Evolutionary conservation across 345 rosid species (phyloP), one percentile per base, ranked within the genome.

Genomic region (Orychophragmus violaceus): DNA sequence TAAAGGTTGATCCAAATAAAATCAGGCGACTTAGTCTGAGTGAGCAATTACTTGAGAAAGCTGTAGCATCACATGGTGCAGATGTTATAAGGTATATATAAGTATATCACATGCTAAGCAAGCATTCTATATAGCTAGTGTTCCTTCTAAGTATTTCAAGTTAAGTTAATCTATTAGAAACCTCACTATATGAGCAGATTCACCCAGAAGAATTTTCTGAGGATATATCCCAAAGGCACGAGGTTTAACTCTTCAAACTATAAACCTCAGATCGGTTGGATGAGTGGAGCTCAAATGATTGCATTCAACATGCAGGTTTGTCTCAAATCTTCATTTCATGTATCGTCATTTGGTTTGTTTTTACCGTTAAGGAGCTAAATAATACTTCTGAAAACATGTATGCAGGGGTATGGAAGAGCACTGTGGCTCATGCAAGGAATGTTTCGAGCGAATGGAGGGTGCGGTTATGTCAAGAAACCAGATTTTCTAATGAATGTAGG

Each of bases 351-450:
- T 0, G 2, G 0, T 2, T 13, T 5, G 5, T 46, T 62, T 24
- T 11, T 24, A 16, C 37, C 2, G 4, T 72, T 23, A 22, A 23
- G 53, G 59, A 28, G 55, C 55, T 58, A 50, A 28, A 58, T 19
- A 22, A 8, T 8, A 6, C 22, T 39, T 11, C 0, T 1, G 5
- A 46, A 53, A 59, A 32, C 25, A 19, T 19, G 7, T 62, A 17
- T 56, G 56, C 45, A 94, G 96, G 97, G 96, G 25, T 59, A 84
- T 74, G 96, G 96, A 29, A 94, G 84, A 75, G 83, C 81, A 56
- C 84, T 90, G 29, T 90, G 96, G 97, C 59, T 76, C 48, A 93
- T 90, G 98, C 90, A 90, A 36, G 97, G 98, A 45, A 88, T 88
- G 96, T 93, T 90, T 65, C 78, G 83, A 80, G 80, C 95, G 4